A percentile compares a stretch with the other conserved stretches of the same genome.
phyloP scores from a whole-genome alignment of 345 rosid genomes.

The Lepidium sativum region DNA sequence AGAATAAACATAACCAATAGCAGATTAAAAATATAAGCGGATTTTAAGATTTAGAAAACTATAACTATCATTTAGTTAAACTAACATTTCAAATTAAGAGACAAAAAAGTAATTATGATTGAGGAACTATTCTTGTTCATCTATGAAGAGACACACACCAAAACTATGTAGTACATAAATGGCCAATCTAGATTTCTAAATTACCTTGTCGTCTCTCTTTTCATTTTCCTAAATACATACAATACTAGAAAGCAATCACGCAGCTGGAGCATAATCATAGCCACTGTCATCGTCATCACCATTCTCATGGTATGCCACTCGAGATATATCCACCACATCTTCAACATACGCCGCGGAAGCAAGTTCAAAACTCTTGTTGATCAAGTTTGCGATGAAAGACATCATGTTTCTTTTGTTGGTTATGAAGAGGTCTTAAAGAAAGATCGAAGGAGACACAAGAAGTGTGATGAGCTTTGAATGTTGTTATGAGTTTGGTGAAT shows the following conservation, averaged over 20 bases:
- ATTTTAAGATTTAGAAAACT: no score
- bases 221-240: not conserved
- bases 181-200: not conserved
- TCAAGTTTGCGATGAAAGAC: not conserved
- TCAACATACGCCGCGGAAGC: not conserved
- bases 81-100: not conserved
- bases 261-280: slow-evolving; percentile 26
- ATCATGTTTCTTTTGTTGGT: not conserved
- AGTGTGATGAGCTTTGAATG: not conserved
- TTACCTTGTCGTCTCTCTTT: not conserved
- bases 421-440: no score
- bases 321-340: not conserved
- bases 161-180: slow-evolving; percentile 3
- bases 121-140: not conserved
- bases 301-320: not conserved
- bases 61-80: not conserved
- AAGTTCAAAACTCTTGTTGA: not conserved
- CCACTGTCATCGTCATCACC: slow-evolving; percentile 20
- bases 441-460: not conserved
- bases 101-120: not conserved
- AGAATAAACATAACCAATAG: no score
- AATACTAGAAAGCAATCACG: not conserved
- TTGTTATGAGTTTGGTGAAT: no score
- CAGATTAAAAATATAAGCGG: no score
- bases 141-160: slow-evolving; percentile 2